Conservation (phyloP, 495 filamentous ascomycete species). For the Annulohypoxylon bovei region DNA sequence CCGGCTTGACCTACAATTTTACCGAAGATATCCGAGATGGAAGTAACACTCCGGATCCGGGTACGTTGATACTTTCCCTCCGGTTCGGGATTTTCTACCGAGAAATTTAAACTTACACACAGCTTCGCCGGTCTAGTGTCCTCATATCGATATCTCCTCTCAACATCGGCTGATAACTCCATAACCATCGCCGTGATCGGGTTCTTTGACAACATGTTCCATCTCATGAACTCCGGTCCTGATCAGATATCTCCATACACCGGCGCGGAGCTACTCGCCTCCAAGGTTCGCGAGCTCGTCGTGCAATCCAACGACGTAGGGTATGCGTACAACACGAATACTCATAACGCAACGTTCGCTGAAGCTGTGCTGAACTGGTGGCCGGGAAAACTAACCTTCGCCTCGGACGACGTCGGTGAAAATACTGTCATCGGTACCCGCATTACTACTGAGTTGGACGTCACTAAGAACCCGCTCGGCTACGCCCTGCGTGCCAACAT, state of each 20-base stretch:
- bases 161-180: slow-evolving; percentile 46
- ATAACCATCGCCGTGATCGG: slow-evolving; percentile 46
- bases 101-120: not conserved
- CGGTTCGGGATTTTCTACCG: no score
- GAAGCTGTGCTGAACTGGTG: slow-evolving; percentile 43
- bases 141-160: slow-evolving; percentile 51
- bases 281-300: slow-evolving; percentile 51
- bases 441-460: slow-evolving; percentile 39
- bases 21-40: slow-evolving; percentile 54
- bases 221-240: slow-evolving; percentile 40
- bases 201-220: slow-evolving; percentile 45
- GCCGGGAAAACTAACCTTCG: slow-evolving; percentile 44
- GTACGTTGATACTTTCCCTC: slow-evolving; percentile 5
- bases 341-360: slow-evolving; percentile 35
- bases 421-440: slow-evolving; percentile 40
- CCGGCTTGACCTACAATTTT: slow-evolving; percentile 57
- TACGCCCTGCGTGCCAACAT: slow-evolving; percentile 55
- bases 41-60: slow-evolving; percentile 43
- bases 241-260: slow-evolving; percentile 46
- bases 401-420: slow-evolving; percentile 41
- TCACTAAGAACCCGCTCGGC: slow-evolving; percentile 41
- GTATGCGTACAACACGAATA: slow-evolving; percentile 39
- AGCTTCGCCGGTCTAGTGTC: slow-evolving; percentile 22
- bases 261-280: slow-evolving; percentile 56
- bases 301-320: slow-evolving; percentile 45